Evolutionary conservation across 192 early-diverging fungal species (phyloP), one percentile per base, ranked within the genome.

Genomic region (Entomortierella beljakovae): DNA sequence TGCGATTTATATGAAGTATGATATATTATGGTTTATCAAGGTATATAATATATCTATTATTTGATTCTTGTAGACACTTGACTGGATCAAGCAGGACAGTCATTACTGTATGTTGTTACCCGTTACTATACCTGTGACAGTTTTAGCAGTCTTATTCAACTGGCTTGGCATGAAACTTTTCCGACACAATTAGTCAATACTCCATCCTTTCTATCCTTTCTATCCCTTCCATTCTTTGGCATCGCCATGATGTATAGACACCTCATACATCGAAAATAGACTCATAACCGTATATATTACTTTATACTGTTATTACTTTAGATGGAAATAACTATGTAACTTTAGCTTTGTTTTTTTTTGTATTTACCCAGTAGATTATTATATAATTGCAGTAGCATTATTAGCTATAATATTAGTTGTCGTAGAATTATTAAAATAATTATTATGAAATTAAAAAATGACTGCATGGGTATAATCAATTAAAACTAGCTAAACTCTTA

Each of bases 161-260:
- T 98, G 97, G 97, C 86, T 98, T 33, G 95, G 97, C 16, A 93
- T 97, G 90, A 97, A 98, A 83, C 90, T 94, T 57, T 97, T 96
- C 71, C 82, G 94, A 13, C 94, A 97, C 57, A 98, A 95, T 71
- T 92, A 71, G 79, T 29, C 2, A 31, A 10, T 20, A 20, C 1
- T 16, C 40, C 37, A 22, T 26, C 32, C 33, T 29, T 20, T 4
- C 23, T 20, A 20, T 16, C 25, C 29, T 28, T 42, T 29, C 38
- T n/a, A 26, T 25, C 4, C 42, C 52, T 31, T 49, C 22, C 23
- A 15, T 53, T 22, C 34, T 51, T 29, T 55, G 38, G 38, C 57
- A 34, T n/a, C n/a, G n/a, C n/a, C 49, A 51, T 35, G 2, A n/a
- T 28, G 23, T 61, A 32, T 61, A 32, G 11, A 49, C 16, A 22